phyloP scores from a whole-genome alignment of 495 filamentous ascomycete genomes.

The Antarctomyces pellizariae region DNA sequence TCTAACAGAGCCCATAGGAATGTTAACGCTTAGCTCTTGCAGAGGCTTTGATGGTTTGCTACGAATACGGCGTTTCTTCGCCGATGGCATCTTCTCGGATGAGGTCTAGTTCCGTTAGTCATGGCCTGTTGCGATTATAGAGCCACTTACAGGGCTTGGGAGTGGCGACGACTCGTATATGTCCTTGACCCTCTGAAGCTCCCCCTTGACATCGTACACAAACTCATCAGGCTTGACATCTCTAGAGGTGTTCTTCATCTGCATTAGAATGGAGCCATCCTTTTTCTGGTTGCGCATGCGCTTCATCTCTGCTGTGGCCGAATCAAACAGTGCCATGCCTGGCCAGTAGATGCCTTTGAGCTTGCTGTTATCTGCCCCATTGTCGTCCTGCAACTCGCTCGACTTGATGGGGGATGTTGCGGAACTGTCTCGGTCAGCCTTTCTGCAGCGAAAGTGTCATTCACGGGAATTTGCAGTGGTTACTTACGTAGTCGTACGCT shows the following conservation, averaged over 20 bases:
- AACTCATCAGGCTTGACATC: slow-evolving; percentile 47
- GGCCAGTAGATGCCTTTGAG: slow-evolving; percentile 63
- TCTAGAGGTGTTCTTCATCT: slow-evolving; percentile 43
- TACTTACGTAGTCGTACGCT: too few species aligned
- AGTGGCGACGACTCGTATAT: slow-evolving; percentile 25
- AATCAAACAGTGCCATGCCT: slow-evolving; percentile 78
- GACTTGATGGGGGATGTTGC: slow-evolving; percentile 8
- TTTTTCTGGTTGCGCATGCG: slow-evolving; percentile 77
- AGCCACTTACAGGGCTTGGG: slow-evolving; percentile 21
- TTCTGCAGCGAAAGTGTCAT: neutral
- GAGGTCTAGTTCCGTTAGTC: neutral
- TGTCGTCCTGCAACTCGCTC: slow-evolving; percentile 11
- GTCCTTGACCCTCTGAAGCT: slow-evolving; percentile 25
- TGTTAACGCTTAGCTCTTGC: neutral
- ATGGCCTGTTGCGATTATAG: neutral
- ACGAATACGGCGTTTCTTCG: neutral
- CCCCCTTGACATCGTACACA: slow-evolving; percentile 35
- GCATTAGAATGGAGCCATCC: slow-evolving; percentile 39
- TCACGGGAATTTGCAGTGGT: too few species aligned
- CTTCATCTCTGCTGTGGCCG: slow-evolving; percentile 52
- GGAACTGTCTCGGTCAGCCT: too few species aligned
- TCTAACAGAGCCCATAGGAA: neutral
- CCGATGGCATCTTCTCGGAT: neutral
- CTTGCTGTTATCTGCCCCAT: slow-evolving; percentile 15
- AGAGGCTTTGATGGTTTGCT: neutral